Percentiles rank a stretch among this genome's conserved stretches.
Evolutionary conservation across 306 rosid genomes (phyloP).

Genomic region (Senna tora): DNA sequence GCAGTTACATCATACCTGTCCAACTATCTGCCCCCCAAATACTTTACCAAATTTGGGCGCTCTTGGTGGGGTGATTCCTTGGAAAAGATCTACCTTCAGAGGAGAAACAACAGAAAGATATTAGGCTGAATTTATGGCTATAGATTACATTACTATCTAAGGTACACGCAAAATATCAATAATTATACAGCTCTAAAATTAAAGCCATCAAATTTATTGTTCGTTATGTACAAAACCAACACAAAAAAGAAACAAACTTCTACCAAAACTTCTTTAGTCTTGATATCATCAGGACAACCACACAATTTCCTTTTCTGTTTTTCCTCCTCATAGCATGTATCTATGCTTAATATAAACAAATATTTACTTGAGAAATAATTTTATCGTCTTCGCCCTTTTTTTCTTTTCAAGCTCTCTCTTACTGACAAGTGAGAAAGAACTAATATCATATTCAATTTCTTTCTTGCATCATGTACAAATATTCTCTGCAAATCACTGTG

Average conservation of each 20-base stretch:
- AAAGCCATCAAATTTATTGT: background rate
- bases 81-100: conserved; percentile 75
- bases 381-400: background rate
- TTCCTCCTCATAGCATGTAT: background rate
- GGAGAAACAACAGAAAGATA: conserved; percentile 30
- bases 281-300: conserved; percentile 2
- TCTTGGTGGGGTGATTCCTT: conserved; percentile 76
- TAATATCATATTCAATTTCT: background rate
- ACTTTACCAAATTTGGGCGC: conserved; percentile 91
- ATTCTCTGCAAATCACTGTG: conserved; percentile 6
- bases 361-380: background rate
- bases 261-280: background rate
- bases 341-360: conserved; percentile 8
- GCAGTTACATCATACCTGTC: conserved; percentile 68
- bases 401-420: background rate
- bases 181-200: background rate
- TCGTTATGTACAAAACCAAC: background rate
- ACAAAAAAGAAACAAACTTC: background rate
- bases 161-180: conserved; percentile 15
- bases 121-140: conserved; percentile 27
- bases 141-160: conserved; percentile 13
- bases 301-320: conserved; percentile 15
- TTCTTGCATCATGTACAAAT: background rate
- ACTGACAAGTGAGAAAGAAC: background rate
- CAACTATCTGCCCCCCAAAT: conserved; percentile 90